A percentile compares a stretch with the other conserved stretches of the same genome.
phyloP scores from a whole-genome alignment of 371 early-diverging fungal genomes.

The Mucor mucedo region DNA sequence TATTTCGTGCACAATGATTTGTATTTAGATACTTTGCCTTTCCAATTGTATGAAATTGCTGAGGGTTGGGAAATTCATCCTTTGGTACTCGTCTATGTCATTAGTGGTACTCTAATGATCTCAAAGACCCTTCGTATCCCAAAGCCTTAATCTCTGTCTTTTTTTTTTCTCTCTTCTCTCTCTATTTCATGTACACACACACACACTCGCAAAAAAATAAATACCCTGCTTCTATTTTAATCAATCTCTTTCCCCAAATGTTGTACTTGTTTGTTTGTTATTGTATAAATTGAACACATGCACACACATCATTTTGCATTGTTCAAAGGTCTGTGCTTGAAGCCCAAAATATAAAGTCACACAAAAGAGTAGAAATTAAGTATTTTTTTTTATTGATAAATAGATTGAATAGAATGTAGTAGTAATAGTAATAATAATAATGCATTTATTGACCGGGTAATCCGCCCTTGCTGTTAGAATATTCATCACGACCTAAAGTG shows the following conservation, averaged over 20 bases:
- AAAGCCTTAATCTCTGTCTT: slow-evolving; percentile 50
- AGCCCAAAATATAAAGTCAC: too few species aligned
- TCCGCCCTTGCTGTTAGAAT: not conserved
- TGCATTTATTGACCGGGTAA: not conserved
- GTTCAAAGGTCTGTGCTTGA: too few species aligned
- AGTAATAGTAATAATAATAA: not conserved
- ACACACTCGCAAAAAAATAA: too few species aligned
- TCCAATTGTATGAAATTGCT: slow-evolving; percentile 45
- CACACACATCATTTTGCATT: too few species aligned
- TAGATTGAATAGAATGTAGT: not conserved
- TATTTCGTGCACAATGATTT: slow-evolving; percentile 64
- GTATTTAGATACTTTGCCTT: slow-evolving; percentile 57
- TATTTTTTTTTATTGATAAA: not conserved
- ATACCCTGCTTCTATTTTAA: too few species aligned
- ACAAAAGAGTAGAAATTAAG: too few species aligned
- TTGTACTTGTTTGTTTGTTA: too few species aligned
- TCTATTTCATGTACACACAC: not conserved
- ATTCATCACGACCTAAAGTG: not conserved
- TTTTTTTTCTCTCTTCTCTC: slow-evolving; percentile 1
- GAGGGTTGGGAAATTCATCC: slow-evolving; percentile 72
- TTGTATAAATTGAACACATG: too few species aligned
- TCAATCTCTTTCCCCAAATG: too few species aligned
- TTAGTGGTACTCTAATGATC: slow-evolving; percentile 85
- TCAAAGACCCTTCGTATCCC: slow-evolving; percentile 73
- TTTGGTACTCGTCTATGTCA: slow-evolving; percentile 74